These are phyloP conservation scores for Carex scoparia DNA, from an alignment of 176 grass and related monocot species.

Conservation along the genomic window DNA sequence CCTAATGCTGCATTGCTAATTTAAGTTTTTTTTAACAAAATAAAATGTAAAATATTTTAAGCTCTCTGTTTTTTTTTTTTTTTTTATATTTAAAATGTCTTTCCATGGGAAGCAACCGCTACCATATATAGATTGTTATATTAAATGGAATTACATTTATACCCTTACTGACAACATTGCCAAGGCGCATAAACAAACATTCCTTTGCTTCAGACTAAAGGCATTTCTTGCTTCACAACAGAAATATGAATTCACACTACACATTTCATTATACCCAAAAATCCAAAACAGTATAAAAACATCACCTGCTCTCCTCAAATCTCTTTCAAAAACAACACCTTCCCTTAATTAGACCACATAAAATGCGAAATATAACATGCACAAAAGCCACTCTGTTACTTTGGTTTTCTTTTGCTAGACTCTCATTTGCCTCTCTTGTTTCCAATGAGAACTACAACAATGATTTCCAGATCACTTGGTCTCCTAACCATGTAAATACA, in stretches of 20 bases:
- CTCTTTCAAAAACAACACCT: neutral
- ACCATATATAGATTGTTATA: neutral
- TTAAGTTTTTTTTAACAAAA: neutral
- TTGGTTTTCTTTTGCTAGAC: neutral
- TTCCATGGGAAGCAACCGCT: neutral
- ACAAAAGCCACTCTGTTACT: neutral
- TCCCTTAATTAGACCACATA: neutral
- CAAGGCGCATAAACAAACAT: neutral
- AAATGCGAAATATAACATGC: neutral
- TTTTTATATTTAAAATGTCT: neutral
- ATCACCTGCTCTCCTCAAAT: neutral
- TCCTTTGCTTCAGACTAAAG: neutral
- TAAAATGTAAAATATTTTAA: neutral
- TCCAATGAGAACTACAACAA: constrained; percentile 30
- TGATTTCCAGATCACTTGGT: constrained; percentile 37
- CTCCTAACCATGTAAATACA: constrained; percentile 28
- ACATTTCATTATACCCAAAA: neutral
- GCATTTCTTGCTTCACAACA: constrained; percentile 8
- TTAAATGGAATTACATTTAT: neutral
- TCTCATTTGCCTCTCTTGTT: constrained; percentile 17
- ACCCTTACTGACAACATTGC: neutral
- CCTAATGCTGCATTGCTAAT: neutral
- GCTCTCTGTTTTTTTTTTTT: neutral
- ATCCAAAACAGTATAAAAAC: neutral
- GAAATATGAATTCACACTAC: neutral